phyloP scores from a whole-genome alignment of 2,329 filamentous ascomycete species.

The Exophiala aquamarina region DNA sequence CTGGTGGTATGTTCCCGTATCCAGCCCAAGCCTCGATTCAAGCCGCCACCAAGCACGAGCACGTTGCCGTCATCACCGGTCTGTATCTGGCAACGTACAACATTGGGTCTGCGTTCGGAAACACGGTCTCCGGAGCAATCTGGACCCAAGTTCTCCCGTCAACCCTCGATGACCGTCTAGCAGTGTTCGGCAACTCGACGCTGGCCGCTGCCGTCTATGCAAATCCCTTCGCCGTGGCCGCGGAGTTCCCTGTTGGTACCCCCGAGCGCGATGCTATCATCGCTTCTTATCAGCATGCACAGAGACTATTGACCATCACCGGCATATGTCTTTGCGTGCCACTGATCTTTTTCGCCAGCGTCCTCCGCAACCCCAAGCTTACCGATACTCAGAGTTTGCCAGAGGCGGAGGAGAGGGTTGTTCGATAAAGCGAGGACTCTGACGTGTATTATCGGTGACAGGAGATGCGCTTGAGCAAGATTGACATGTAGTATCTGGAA shows the following conservation, averaged over 20 bases:
- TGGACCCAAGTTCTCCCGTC: constrained; percentile 60
- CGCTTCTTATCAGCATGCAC: constrained; percentile 45
- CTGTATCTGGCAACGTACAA: constrained; percentile 65
- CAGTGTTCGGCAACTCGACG: constrained; percentile 38
- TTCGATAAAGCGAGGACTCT: constrained; percentile 11
- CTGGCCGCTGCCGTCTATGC: constrained; percentile 43
- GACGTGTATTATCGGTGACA: no score
- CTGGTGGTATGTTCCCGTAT: constrained; percentile 62
- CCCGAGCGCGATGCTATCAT: constrained; percentile 45
- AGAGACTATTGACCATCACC: constrained; percentile 51
- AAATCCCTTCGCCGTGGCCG: constrained; percentile 41
- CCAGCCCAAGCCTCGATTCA: constrained; percentile 53
- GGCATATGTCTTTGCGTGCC: constrained; percentile 50
- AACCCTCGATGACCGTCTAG: constrained; percentile 40
- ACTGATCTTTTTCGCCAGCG: constrained; percentile 46
- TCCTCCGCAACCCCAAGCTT: constrained; percentile 48
- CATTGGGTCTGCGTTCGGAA: constrained; percentile 61
- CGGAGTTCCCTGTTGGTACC: constrained; percentile 45
- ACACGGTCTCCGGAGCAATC: constrained; percentile 61
- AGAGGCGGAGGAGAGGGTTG: constrained; percentile 36
- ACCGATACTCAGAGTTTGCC: constrained; percentile 47
- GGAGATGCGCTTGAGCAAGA: no score
- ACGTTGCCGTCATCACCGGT: constrained; percentile 64
- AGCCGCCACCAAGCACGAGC: constrained; percentile 49
- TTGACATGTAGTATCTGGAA: no score